Conservation (phyloP, 2,329 filamentous ascomycete species). For the Ilyonectria sp. region DNA sequence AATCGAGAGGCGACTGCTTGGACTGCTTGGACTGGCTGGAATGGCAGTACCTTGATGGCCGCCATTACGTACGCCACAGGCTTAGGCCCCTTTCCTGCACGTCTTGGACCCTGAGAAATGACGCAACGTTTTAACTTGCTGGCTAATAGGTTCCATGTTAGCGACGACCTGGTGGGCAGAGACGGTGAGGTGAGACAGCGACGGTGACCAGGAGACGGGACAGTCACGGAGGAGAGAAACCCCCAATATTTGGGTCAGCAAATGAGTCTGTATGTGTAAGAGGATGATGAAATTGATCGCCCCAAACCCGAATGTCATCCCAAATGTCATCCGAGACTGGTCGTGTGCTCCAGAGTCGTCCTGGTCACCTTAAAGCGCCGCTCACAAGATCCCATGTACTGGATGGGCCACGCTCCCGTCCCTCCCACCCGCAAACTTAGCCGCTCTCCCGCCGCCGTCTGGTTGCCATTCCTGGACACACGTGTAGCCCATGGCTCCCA, state of each 20-base stretch:
- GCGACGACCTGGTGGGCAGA: not conserved
- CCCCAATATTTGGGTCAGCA: not conserved
- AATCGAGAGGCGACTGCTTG: not conserved
- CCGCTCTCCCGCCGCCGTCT: conserved; percentile 28
- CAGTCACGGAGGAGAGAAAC: not conserved
- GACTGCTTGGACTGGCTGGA: conserved; percentile 13
- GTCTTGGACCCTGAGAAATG: conserved; percentile 35
- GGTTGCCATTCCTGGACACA: conserved; percentile 36
- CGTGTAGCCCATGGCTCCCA: conserved; percentile 44
- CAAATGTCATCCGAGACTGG: conserved; percentile 19
- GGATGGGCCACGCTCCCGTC: not conserved
- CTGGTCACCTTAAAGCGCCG: not conserved
- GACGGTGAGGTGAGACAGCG: not conserved
- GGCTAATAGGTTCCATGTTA: not conserved
- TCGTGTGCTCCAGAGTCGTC: conserved; percentile 36
- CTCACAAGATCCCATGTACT: not conserved
- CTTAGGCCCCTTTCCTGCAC: conserved; percentile 14
- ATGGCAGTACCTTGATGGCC: conserved; percentile 42
- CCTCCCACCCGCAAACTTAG: conserved; percentile 12
- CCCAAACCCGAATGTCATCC: conserved; percentile 4
- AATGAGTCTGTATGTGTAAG: not conserved
- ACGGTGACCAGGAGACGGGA: not conserved
- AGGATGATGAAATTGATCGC: not conserved
- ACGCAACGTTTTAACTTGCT: conserved; percentile 2
- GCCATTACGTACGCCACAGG: conserved; percentile 27